phyloP scores from a whole-genome alignment of 140 eudicot species.

The Oenanthe javanica region DNA sequence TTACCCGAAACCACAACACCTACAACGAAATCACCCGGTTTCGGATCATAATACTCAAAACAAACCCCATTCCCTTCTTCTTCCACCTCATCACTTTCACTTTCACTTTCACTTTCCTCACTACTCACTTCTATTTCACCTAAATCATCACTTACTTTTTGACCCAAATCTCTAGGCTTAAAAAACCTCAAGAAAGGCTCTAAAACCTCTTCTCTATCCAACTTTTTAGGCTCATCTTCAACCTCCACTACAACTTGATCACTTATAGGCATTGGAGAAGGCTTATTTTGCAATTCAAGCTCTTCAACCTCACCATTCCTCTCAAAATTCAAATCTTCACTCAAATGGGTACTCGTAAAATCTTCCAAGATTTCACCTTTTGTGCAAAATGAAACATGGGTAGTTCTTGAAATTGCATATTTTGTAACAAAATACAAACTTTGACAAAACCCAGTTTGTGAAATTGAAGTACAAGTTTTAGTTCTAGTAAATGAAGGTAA shows the following conservation, averaged over 20 bases:
- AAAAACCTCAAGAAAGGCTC: constrained; percentile 77
- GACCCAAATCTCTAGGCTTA: constrained; percentile 37
- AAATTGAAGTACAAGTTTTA: neutral
- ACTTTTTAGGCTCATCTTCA: constrained; percentile 27
- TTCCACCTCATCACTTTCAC: constrained; percentile 13
- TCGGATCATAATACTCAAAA: constrained; percentile 89
- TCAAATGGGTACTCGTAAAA: constrained; percentile 28
- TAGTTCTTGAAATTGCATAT: constrained; percentile 23
- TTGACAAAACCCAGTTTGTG: constrained; percentile 13
- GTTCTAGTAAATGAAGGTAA: constrained; percentile 7
- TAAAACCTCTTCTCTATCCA: constrained; percentile 58
- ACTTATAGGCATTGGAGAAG: constrained; percentile 43
- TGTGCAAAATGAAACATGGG: constrained; percentile 59
- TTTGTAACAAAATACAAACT: constrained; percentile 13
- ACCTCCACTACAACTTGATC: constrained; percentile 20
- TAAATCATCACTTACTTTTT: constrained; percentile 24
- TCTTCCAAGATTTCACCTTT: constrained; percentile 43
- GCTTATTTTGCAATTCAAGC: constrained; percentile 69
- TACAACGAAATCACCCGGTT: constrained; percentile 80
- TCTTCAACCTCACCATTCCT: constrained; percentile 35
- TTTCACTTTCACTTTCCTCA: constrained; percentile 9
- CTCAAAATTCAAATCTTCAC: constrained; percentile 32
- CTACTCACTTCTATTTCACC: constrained; percentile 19
- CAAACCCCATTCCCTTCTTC: constrained; percentile 34
- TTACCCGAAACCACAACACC: constrained; percentile 97